Evolutionary conservation across 1,284 basidiomycete species (phyloP).

Genomic region (Mycosarcoma mackinlayi): DNA sequence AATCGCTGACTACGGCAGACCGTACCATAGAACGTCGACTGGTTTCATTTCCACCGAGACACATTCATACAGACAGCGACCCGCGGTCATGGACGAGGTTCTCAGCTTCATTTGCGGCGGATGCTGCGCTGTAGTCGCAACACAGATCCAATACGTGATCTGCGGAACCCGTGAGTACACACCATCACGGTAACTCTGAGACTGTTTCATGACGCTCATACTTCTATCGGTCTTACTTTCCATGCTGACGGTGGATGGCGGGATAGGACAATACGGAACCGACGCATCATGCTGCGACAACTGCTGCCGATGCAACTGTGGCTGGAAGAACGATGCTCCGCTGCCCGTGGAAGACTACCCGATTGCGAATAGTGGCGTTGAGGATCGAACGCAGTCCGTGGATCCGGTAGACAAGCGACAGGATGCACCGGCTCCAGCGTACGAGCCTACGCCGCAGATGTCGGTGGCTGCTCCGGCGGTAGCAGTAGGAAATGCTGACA

Average conservation of each 20-base stretch:
- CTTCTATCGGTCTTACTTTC: neutral
- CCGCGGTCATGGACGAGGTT: neutral
- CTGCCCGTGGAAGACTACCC: slow-evolving; percentile 50
- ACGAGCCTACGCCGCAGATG: slow-evolving; percentile 38
- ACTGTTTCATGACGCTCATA: neutral
- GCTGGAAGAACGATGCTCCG: slow-evolving; percentile 30
- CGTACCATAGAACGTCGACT: too few relatives aligned
- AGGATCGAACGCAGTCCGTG: slow-evolving; percentile 11
- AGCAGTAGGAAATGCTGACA: neutral
- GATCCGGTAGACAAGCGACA: neutral
- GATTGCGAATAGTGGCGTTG: slow-evolving; percentile 20
- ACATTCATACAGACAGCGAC: too few relatives aligned
- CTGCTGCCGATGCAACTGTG: slow-evolving; percentile 46
- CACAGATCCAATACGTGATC: slow-evolving; percentile 21
- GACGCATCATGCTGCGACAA: slow-evolving; percentile 35
- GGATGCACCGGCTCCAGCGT: slow-evolving; percentile 17
- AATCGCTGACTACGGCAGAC: too few relatives aligned
- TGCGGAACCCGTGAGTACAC: slow-evolving; percentile 28
- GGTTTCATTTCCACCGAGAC: too few relatives aligned
- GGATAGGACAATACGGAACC: slow-evolving; percentile 23
- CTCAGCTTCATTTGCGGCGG: slow-evolving; percentile 5
- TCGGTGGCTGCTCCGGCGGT: neutral
- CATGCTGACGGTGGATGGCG: neutral
- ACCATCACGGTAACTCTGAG: neutral
- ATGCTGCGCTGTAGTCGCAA: slow-evolving; percentile 12